Conservation (phyloP, 106 monocot species). For the Allium fistulosum region DNA sequence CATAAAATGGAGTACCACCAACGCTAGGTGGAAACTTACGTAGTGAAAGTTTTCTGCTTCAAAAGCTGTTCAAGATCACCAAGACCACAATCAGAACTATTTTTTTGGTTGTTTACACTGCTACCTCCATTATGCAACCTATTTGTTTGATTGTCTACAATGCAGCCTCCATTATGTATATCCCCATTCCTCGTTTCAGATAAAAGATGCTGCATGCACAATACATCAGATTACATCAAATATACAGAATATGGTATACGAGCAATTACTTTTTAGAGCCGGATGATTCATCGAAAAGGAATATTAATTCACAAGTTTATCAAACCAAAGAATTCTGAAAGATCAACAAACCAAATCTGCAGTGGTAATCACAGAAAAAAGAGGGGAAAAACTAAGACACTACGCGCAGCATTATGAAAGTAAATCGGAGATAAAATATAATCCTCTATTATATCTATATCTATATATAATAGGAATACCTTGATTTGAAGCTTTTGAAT, state of each 20-base stretch:
- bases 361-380: not conserved
- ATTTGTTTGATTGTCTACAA: no score
- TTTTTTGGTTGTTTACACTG: not conserved
- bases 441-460: no score
- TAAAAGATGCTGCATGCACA: constrained; percentile 7
- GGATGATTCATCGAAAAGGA: not conserved
- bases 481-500: no score
- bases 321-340: not conserved
- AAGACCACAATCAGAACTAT: constrained; percentile 5
- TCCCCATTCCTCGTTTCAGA: not conserved
- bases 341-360: constrained; percentile 1
- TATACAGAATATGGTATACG: not conserved
- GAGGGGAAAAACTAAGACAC: not conserved
- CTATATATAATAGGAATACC: no score
- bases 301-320: not conserved
- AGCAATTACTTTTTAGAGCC: not conserved
- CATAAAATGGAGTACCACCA: not conserved
- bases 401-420: no score
- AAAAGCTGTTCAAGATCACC: constrained; percentile 18
- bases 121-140: not conserved
- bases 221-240: not conserved
- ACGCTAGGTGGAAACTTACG: constrained; percentile 14
- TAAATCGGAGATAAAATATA: no score
- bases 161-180: not conserved
- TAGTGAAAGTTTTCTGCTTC: constrained; percentile 36